phyloP scores from a whole-genome alignment of 176 grass and related monocot species.

The Musa beccarii region DNA sequence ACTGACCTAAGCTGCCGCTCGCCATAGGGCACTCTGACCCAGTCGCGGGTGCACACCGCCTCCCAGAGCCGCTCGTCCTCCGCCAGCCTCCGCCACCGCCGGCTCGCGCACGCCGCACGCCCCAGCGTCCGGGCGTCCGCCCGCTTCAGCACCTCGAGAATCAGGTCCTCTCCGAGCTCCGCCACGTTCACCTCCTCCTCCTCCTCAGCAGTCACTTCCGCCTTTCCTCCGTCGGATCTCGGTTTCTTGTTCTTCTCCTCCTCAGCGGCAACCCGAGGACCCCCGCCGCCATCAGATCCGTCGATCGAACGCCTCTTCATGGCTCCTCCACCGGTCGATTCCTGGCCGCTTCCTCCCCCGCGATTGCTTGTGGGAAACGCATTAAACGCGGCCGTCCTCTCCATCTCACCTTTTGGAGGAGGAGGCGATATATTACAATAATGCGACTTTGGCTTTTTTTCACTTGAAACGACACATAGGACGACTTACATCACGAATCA shows the following conservation, averaged over 20 bases:
- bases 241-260: constrained; percentile 4
- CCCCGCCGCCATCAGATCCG: not conserved
- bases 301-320: constrained; percentile 18
- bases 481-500: too few species aligned
- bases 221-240: not conserved
- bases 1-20: constrained; percentile 37
- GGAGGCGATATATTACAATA: too few species aligned
- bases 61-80: constrained; percentile 76
- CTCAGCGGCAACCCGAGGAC: too few species aligned
- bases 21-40: constrained; percentile 25
- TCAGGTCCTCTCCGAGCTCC: constrained; percentile 54
- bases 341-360: not conserved
- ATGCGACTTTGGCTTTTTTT: too few species aligned
- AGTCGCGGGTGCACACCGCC: constrained; percentile 57
- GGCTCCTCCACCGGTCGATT: too few species aligned
- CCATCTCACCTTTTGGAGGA: too few species aligned
- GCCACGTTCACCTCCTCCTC: constrained; percentile 14
- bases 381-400: too few species aligned
- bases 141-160: constrained; percentile 60
- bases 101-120: constrained; percentile 49
- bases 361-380: too few species aligned
- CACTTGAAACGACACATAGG: too few species aligned
- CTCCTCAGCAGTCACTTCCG: not conserved
- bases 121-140: constrained; percentile 64
- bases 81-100: constrained; percentile 46